Percentiles rank a stretch among this genome's conserved stretches.
These are phyloP conservation scores for Micractinium sp. DNA, from an alignment of 139 green algal genomes.

Conservation along the genomic window DNA sequence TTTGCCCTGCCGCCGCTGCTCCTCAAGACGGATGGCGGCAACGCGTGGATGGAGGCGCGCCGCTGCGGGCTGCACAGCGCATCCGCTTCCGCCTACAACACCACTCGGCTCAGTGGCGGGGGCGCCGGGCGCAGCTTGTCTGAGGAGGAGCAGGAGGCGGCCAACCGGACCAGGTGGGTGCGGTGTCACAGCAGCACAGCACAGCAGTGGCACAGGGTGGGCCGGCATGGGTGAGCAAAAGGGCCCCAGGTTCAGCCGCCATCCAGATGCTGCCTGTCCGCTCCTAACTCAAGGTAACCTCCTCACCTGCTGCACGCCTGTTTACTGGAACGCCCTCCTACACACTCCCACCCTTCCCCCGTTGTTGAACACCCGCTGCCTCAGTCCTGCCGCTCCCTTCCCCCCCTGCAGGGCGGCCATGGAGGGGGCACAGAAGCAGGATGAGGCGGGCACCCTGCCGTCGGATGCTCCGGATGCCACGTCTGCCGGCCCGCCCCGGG, in stretches of 20 bases:
- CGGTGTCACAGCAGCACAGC: no score
- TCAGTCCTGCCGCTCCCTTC: background rate
- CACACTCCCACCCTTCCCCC: background rate
- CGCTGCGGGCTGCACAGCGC: background rate
- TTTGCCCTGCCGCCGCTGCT: background rate
- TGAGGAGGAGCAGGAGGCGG: constrained; percentile 2
- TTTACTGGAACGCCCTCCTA: background rate
- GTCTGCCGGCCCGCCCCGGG: no score
- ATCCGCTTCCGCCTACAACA: background rate
- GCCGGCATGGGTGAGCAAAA: no score
- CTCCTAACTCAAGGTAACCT: no score
- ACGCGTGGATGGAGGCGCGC: background rate
- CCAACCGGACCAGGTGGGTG: constrained; percentile 3
- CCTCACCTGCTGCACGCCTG: no score
- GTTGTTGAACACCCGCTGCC: no score
- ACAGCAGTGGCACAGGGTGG: no score
- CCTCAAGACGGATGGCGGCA: constrained; percentile 14
- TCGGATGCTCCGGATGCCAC: no score
- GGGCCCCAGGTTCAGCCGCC: no score
- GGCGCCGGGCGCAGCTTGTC: background rate
- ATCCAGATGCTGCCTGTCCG: no score
- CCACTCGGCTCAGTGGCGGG: background rate
- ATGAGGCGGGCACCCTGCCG: background rate
- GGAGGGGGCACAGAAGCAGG: background rate
- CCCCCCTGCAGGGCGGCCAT: background rate